Percentiles rank a stretch among this genome's conserved stretches.
phyloP scores from a whole-genome alignment of 2,329 filamentous ascomycete species.

The Colletotrichum magnum region DNA sequence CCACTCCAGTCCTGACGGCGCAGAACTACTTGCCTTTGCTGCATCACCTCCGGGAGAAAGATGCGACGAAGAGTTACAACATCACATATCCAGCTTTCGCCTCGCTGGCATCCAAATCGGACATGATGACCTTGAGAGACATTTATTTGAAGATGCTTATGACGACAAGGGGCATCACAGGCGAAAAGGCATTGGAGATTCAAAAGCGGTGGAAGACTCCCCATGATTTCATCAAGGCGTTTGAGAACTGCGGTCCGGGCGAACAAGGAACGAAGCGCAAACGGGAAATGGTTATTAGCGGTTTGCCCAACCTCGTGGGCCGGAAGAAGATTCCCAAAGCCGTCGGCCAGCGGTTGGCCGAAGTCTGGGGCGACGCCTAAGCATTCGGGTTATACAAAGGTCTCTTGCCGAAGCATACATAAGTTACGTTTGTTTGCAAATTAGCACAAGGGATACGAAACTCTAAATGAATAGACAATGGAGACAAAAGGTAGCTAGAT shows the following conservation, averaged over 20 bases:
- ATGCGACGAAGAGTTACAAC: constrained; percentile 67
- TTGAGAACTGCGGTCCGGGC: constrained; percentile 66
- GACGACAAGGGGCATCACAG: constrained; percentile 81
- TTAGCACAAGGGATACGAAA: background rate
- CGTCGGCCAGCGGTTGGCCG: constrained; percentile 78
- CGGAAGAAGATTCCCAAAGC: constrained; percentile 77
- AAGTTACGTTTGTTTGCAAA: background rate
- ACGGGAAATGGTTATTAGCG: constrained; percentile 70
- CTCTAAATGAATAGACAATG: background rate
- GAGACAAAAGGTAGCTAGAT: background rate
- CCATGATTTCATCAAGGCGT: constrained; percentile 78
- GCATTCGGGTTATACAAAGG: background rate
- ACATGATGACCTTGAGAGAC: constrained; percentile 80
- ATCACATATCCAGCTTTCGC: constrained; percentile 81
- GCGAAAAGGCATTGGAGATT: constrained; percentile 84
- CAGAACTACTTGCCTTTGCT: constrained; percentile 77
- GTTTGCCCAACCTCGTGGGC: constrained; percentile 72
- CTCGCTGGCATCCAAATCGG: constrained; percentile 81
- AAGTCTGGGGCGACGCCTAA: constrained; percentile 76
- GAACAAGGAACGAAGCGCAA: constrained; percentile 69
- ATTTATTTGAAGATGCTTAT: constrained; percentile 89
- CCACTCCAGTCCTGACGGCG: constrained; percentile 73
- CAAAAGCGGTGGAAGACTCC: constrained; percentile 85
- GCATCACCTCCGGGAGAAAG: constrained; percentile 67
- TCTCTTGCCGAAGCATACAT: constrained; percentile 11